Evolutionary conservation across 495 filamentous ascomycete genomes (phyloP).

Genomic region (Aspergillus sclerotioniger): DNA sequence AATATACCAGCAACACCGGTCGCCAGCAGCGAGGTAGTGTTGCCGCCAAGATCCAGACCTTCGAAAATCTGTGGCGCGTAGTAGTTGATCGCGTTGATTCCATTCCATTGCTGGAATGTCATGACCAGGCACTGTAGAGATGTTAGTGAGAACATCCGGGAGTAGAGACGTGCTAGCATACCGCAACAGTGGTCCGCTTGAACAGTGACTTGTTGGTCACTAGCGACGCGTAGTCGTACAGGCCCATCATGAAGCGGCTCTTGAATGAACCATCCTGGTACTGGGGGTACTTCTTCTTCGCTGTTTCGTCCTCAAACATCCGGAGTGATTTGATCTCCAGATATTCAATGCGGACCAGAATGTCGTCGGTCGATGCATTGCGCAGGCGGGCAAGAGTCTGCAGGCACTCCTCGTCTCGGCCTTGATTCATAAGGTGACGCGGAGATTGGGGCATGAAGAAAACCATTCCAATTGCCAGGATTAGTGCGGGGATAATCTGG

Average conservation of each 20-base stretch:
- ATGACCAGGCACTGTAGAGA: slow-evolving; percentile 32
- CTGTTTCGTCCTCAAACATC: slow-evolving; percentile 68
- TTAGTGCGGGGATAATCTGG: slow-evolving; percentile 42
- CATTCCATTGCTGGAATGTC: slow-evolving; percentile 65
- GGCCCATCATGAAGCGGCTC: slow-evolving; percentile 31
- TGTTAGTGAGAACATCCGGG: not conserved
- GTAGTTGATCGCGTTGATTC: slow-evolving; percentile 60
- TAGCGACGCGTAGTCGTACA: slow-evolving; percentile 32
- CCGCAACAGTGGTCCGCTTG: slow-evolving; percentile 35
- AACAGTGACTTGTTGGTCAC: slow-evolving; percentile 37
- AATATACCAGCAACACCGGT: slow-evolving; percentile 74
- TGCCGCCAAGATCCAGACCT: slow-evolving; percentile 34
- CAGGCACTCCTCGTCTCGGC: slow-evolving; percentile 62
- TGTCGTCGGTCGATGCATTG: slow-evolving; percentile 46
- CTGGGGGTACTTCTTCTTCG: slow-evolving; percentile 66
- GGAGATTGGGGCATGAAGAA: slow-evolving; percentile 82
- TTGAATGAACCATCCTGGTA: slow-evolving; percentile 36
- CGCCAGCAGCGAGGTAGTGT: slow-evolving; percentile 64
- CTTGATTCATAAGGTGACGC: slow-evolving; percentile 69
- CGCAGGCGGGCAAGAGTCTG: slow-evolving; percentile 63
- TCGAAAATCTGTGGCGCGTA: slow-evolving; percentile 51
- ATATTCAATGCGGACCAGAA: slow-evolving; percentile 68
- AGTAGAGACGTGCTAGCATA: slow-evolving; percentile 17
- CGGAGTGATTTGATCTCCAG: slow-evolving; percentile 77
- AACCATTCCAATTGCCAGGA: slow-evolving; percentile 42